Base-by-base conservation (phyloP, 2,329 filamentous ascomycete species). In the Coniochaeta sp. region DNA sequence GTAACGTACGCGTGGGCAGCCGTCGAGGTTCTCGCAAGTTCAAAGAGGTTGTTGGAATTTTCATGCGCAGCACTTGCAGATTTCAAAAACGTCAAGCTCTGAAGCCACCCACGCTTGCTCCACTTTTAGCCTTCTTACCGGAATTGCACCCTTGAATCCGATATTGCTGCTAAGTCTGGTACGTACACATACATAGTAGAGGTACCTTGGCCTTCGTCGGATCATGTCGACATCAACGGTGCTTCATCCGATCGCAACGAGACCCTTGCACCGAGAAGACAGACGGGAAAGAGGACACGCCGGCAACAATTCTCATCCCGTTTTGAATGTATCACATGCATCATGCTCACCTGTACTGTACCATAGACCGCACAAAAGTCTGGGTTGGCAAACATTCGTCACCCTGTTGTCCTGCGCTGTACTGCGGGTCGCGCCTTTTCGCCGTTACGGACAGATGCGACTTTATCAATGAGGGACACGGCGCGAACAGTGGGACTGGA, bases 71-170 rank as follows among this genome's bases (percentile, higher is more conserved):
- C 28, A 31, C 28, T 31, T 31, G 28, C 5, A 31, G 9, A 31
- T 31, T n/a, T n/a, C n/a, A n/a, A n/a, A n/a, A n/a, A 9, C 28
- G 28, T 31, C 28, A 31, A 31, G 9, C 5, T 50, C n/a, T 7
- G 9, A 52, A 52, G 47, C 47, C 24, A 47, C 47, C 47, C 47
- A 52, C 47, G 47, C 47, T 28, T 8, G 47, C 47, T 28, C 47
- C 47, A 52, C 47, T 52, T 47, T 52, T 52, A 52, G 47, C 47
- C 47, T 52, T 52, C 22, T 52, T 52, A 14, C 47, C 47, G 47
- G 47, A 52, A 31, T 52, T 52, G 47, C 24, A 52, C 47, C 47
- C 47, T 52, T 52, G 26, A 17, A 52, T 17, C 47, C 47, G 47
- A 31, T 26, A 50, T 52, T 26, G 47, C 24, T 26, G 44, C 22